A percentile compares a stretch with the other conserved stretches of the same genome.
Conservation (phyloP, 2,329 filamentous ascomycete species). For the Biscogniauxia sp. region DNA sequence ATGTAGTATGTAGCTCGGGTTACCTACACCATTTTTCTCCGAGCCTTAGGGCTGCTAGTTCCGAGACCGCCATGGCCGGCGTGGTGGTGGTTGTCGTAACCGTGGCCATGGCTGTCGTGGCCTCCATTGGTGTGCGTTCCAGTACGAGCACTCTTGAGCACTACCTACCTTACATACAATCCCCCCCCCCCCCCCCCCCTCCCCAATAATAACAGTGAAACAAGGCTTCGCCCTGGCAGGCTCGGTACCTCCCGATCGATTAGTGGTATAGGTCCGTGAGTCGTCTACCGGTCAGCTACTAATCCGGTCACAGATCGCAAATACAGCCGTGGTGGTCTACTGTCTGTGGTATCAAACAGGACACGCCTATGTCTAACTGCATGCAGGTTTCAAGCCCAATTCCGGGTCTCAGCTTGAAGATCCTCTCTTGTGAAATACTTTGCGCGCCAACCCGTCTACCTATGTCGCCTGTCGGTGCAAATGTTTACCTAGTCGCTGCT, state of each 20-base stretch:
- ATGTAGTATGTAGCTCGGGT: background rate
- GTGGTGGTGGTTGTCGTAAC: no score
- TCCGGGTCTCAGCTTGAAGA: constrained; percentile 42
- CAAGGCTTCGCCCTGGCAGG: constrained; percentile 11
- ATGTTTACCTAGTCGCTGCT: background rate
- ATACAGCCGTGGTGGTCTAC: constrained; percentile 17
- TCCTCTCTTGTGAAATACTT: constrained; percentile 31
- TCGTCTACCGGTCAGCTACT: constrained; percentile 27
- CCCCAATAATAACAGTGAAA: constrained; percentile 7
- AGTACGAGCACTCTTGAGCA: no score
- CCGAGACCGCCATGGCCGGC: background rate
- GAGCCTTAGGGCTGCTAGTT: constrained; percentile 1
- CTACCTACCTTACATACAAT: no score
- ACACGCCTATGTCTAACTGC: constrained; percentile 13
- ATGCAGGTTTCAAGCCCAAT: constrained; percentile 40
- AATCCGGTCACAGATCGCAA: constrained; percentile 33
- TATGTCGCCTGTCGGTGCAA: constrained; percentile 11
- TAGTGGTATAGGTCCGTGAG: constrained; percentile 11
- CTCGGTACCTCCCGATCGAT: constrained; percentile 25
- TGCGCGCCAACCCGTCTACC: constrained; percentile 4
- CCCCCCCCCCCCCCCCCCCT: background rate
- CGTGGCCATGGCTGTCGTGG: background rate
- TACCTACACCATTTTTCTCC: background rate
- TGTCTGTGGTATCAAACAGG: constrained; percentile 24
- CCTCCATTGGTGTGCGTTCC: background rate